A percentile compares a stretch with the other conserved stretches of the same genome.
Conservation (phyloP, 2,329 filamentous ascomycete species). For the Fusarium acutatum region DNA sequence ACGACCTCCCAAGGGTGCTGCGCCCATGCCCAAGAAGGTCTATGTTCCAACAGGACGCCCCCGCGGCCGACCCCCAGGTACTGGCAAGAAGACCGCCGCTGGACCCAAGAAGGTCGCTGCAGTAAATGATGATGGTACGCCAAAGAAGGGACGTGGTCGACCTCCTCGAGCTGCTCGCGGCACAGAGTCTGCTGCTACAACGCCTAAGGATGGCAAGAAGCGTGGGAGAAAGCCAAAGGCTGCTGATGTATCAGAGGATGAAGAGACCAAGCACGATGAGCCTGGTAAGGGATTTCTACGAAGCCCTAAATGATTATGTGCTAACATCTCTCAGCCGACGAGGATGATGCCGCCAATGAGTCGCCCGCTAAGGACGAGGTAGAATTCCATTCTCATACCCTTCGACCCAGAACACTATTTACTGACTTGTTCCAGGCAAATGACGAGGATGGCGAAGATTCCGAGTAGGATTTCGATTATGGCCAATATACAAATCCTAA, state of each 20-base stretch:
- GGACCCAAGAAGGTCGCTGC: slow-evolving; percentile 9
- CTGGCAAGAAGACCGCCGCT: slow-evolving; percentile 40
- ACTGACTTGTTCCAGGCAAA: slow-evolving; percentile 39
- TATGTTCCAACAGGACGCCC: slow-evolving; percentile 54
- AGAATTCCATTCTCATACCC: slow-evolving; percentile 34
- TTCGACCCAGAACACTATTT: slow-evolving; percentile 37
- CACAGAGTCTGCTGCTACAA: slow-evolving; percentile 14
- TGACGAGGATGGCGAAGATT: slow-evolving; percentile 34
- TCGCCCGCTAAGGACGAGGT: slow-evolving; percentile 41
- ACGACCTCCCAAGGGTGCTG: slow-evolving; percentile 51
- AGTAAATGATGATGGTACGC: slow-evolving; percentile 5
- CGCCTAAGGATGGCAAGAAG: slow-evolving; percentile 35
- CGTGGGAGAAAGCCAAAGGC: slow-evolving; percentile 44
- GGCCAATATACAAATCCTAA: neutral
- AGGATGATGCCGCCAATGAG: slow-evolving; percentile 21
- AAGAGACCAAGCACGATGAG: neutral
- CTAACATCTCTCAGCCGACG: slow-evolving; percentile 19
- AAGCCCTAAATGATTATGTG: neutral
- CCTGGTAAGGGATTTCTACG: neutral
- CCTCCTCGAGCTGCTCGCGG: slow-evolving; percentile 41
- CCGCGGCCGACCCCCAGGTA: slow-evolving; percentile 58
- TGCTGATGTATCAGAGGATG: slow-evolving; percentile 20
- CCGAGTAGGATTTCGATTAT: slow-evolving; percentile 4
- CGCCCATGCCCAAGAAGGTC: slow-evolving; percentile 36
- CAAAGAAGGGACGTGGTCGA: slow-evolving; percentile 38